phyloP scores from a whole-genome alignment of 441 rosid genomes.

The Pelargonium australe region DNA sequence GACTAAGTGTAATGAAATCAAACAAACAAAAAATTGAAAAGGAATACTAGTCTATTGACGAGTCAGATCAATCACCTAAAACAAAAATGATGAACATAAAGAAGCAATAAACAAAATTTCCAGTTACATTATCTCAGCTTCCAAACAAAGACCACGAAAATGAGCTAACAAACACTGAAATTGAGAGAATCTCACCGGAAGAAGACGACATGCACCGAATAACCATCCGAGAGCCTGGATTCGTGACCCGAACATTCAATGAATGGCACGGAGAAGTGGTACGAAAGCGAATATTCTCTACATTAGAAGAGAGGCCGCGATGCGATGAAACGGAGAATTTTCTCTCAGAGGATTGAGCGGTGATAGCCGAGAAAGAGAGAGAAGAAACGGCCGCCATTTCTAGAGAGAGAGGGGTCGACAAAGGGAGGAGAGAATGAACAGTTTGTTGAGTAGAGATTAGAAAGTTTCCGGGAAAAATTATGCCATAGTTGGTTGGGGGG shows the following conservation, averaged over 20 bases:
- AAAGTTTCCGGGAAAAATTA: not conserved
- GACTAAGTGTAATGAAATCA: not conserved
- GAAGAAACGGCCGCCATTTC: conserved; percentile 67
- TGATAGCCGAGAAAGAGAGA: conserved; percentile 51
- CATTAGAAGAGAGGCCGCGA: conserved; percentile 33
- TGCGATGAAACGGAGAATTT: conserved; percentile 29
- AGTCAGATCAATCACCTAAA: conserved; percentile 4
- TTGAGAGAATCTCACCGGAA: conserved; percentile 36
- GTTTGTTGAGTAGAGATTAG: not conserved
- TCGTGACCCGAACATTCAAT: conserved; percentile 32
- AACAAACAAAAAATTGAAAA: too few relatives aligned
- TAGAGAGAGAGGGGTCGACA: too few relatives aligned
- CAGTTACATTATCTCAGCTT: not conserved
- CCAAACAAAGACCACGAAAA: not conserved
- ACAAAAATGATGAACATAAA: not conserved
- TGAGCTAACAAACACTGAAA: not conserved
- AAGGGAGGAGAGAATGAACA: not conserved
- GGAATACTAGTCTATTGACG: not conserved
- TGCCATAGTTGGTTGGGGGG: not conserved
- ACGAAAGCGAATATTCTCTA: conserved; percentile 37
- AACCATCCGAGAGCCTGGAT: conserved; percentile 37
- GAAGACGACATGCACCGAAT: conserved; percentile 61
- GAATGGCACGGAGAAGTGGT: conserved; percentile 30
- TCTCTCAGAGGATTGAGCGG: conserved; percentile 36
- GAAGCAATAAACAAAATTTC: not conserved